Conservation (phyloP, 345 rosid genomes). For the Jatropha curcas region DNA sequence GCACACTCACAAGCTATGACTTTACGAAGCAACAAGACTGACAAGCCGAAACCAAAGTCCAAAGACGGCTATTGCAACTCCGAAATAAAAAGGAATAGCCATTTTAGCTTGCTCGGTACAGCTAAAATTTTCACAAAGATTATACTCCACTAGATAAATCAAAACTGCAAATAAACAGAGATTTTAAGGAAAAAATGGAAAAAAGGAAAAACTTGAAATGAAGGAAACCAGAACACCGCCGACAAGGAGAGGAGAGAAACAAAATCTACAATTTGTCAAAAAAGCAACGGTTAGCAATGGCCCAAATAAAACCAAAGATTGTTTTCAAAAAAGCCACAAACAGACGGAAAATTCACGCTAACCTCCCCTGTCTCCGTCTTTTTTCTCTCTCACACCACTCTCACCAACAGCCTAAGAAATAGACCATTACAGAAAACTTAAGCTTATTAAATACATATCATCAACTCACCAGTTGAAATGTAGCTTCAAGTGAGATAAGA, state of each 20-base stretch:
- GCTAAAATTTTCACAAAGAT: neutral
- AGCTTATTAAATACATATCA: neutral
- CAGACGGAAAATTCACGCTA: conserved; percentile 14
- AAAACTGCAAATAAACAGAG: conserved; percentile 14
- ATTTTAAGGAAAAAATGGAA: neutral
- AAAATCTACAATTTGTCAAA: conserved; percentile 5
- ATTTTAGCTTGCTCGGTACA: conserved; percentile 4
- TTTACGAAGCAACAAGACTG: conserved; percentile 9
- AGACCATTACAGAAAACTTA: neutral
- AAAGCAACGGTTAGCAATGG: neutral
- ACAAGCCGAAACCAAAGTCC: neutral
- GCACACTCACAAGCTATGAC: neutral
- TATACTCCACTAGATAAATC: neutral
- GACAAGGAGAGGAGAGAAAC: conserved; percentile 26
- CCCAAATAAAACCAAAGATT: neutral
- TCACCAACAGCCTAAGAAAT: conserved; percentile 7
- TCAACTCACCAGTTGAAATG: conserved; percentile 48
- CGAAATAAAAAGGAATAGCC: neutral
- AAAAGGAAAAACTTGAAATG: conserved; percentile 14
- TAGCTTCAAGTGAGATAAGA: conserved; percentile 17
- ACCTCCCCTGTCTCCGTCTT: neutral
- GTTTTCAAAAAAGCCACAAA: conserved; percentile 7
- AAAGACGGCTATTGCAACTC: neutral
- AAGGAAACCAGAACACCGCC: conserved; percentile 35
- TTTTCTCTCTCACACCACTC: neutral